A percentile compares a stretch with the other conserved stretches of the same genome.
phyloP scores from a whole-genome alignment of 805 yeast species.

The Lachancea quebecensis region DNA sequence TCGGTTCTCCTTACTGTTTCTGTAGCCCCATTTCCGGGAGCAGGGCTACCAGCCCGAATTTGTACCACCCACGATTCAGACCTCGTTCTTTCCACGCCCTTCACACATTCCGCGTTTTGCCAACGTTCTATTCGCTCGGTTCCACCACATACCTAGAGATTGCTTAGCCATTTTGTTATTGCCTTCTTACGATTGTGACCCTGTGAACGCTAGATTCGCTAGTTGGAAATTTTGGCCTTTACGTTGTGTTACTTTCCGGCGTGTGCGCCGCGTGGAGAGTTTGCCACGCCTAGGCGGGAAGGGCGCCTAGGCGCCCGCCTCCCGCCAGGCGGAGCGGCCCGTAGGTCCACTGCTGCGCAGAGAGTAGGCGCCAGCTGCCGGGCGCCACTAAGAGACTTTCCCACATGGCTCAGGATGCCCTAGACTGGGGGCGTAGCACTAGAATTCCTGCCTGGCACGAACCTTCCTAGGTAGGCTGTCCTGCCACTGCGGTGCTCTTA shows the following conservation, averaged over 20 bases:
- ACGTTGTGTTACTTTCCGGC: background rate
- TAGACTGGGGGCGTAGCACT: too few species aligned
- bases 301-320: background rate
- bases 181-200: constrained; percentile 6
- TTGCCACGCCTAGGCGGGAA: background rate
- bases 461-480: background rate
- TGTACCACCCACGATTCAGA: too few species aligned
- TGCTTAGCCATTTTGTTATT: constrained; percentile 39
- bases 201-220: constrained; percentile 5
- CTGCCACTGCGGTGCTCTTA: background rate
- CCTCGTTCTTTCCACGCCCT: too few species aligned
- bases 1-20: too few species aligned
- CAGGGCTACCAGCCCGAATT: too few species aligned
- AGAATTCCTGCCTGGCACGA: too few species aligned
- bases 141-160: constrained; percentile 38
- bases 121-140: background rate
- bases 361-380: too few species aligned
- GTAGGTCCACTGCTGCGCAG: too few species aligned
- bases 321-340: background rate
- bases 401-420: too few species aligned
- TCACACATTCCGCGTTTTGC: background rate
- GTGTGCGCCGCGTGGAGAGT: too few species aligned
- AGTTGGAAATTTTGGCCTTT: constrained; percentile 4
- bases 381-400: too few species aligned
- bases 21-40: too few species aligned